Percentiles rank a stretch among this genome's conserved stretches.
phyloP scores from a whole-genome alignment of 225 moss, liverwort and hornwort species.

The Lunularia cruciata region DNA sequence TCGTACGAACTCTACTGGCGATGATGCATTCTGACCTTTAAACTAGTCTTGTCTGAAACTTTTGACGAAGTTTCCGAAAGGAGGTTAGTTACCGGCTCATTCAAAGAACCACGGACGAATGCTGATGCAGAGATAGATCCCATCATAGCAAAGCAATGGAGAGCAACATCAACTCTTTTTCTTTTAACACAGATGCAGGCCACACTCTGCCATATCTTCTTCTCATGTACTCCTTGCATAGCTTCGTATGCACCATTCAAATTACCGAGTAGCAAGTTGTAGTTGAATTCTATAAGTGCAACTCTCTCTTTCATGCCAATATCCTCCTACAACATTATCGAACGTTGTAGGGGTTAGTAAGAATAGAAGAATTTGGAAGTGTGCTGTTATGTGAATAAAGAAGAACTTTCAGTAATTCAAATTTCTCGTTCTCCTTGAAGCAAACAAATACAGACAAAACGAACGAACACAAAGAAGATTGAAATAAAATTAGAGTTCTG shows the following conservation, averaged over 20 bases:
- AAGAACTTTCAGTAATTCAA: no score
- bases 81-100: slow-evolving; percentile 65
- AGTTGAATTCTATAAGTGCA: slow-evolving; percentile 66
- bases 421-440: no score
- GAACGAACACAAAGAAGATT: no score
- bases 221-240: slow-evolving; percentile 61
- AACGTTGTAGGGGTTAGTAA: background rate
- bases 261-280: slow-evolving; percentile 63
- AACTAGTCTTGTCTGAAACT: no score
- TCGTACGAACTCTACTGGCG: no score
- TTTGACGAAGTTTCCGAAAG: no score
- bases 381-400: no score
- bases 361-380: no score
- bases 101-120: slow-evolving; percentile 62
- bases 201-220: slow-evolving; percentile 64
- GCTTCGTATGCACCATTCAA: slow-evolving; percentile 71
- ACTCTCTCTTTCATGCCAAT: slow-evolving; percentile 59
- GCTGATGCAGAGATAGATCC: slow-evolving; percentile 65
- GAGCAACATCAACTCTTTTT: slow-evolving; percentile 77
- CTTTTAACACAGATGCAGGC: slow-evolving; percentile 77
- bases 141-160: slow-evolving; percentile 88
- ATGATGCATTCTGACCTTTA: no score
- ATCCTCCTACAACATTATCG: slow-evolving; percentile 52
- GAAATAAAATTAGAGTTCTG: no score
- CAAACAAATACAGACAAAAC: no score